phyloP scores from a whole-genome alignment of 108 stramenopile species.

The Bacterosira constricta region DNA sequence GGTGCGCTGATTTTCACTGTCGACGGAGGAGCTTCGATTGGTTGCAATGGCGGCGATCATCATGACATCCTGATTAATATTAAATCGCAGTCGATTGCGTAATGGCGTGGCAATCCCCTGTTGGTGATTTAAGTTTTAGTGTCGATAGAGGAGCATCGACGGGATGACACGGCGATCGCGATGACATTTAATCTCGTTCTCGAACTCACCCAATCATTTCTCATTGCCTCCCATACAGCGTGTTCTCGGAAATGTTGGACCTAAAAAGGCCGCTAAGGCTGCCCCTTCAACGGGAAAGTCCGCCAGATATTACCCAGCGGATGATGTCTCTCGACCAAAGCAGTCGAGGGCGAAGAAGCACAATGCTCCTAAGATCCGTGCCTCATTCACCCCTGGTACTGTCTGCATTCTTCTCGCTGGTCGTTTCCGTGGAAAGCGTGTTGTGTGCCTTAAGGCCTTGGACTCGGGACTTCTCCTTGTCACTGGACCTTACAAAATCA shows the following conservation, averaged over 20 bases:
- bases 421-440: constrained; percentile 99
- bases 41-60: background rate
- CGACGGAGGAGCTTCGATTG: too few species aligned
- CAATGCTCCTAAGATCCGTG: constrained; percentile 91
- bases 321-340: constrained; percentile 85
- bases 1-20: background rate
- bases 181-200: background rate
- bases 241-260: constrained; percentile 54
- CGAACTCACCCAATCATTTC: background rate
- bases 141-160: too few species aligned
- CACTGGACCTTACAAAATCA: constrained; percentile 98
- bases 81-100: too few species aligned
- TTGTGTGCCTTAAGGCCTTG: constrained; percentile 96
- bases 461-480: constrained; percentile 97
- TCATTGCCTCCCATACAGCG: constrained; percentile 13
- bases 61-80: too few species aligned
- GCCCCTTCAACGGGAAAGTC: constrained; percentile 51
- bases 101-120: too few species aligned
- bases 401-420: constrained; percentile 98
- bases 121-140: too few species aligned
- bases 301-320: constrained; percentile 92
- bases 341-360: constrained; percentile 68
- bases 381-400: constrained; percentile 96
- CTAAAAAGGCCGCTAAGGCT: constrained; percentile 56
- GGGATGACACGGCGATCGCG: too few species aligned